These are phyloP conservation scores for Eutrema japonicum DNA, from an alignment of 345 rosid species.

Conservation along the genomic window DNA sequence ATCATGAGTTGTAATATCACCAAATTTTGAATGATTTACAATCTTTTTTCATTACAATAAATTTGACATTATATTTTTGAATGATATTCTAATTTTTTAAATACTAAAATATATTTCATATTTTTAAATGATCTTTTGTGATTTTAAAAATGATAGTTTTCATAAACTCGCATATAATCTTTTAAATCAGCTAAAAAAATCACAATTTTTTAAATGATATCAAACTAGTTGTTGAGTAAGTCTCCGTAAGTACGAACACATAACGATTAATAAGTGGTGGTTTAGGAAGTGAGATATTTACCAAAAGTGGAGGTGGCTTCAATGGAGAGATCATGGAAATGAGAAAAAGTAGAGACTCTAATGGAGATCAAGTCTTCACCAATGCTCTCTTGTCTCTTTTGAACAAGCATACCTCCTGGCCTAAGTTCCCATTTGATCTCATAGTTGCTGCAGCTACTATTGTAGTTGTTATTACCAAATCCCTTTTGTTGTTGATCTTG, in stretches of 20 bases:
- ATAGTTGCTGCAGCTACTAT: conserved; percentile 28
- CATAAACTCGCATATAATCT: neutral
- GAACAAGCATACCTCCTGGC: conserved; percentile 97
- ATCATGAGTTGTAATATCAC: neutral
- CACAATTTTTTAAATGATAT: neutral
- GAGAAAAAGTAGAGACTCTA: conserved; percentile 73
- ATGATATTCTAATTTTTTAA: neutral
- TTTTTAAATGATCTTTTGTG: neutral
- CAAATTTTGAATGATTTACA: too few relatives aligned
- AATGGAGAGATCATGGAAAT: conserved; percentile 74
- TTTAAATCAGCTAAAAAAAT: neutral
- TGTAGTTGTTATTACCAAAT: conserved; percentile 37
- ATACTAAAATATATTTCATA: neutral
- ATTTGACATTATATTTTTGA: neutral
- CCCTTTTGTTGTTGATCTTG: conserved; percentile 45
- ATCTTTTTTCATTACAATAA: neutral
- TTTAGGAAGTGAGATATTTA: conserved; percentile 35
- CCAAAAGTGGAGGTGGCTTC: conserved; percentile 89
- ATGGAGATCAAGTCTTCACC: conserved; percentile 60
- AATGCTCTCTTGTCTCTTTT: conserved; percentile 61
- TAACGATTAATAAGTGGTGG: neutral
- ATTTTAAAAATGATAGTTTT: neutral
- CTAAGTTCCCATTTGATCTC: conserved; percentile 89
- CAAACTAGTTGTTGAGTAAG: neutral
- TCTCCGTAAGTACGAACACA: neutral